Conservation (phyloP, 305 asterid species). For the Fraxinus albicans region DNA sequence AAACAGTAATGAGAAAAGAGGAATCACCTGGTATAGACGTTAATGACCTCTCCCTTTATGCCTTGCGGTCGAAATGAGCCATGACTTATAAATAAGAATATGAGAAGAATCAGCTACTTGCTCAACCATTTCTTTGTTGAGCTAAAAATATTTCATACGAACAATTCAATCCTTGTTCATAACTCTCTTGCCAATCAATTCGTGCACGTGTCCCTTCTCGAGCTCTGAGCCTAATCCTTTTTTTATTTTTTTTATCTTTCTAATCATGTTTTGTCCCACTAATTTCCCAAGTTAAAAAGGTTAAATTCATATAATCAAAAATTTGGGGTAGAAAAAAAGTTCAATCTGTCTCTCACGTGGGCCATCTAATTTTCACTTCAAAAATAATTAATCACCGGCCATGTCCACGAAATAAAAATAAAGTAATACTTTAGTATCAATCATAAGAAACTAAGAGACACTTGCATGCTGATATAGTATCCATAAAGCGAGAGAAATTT, state of each 20-base stretch:
- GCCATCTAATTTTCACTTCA: not conserved
- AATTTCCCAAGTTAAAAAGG: conserved; percentile 7
- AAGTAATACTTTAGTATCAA: not conserved
- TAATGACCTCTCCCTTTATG: too few species aligned
- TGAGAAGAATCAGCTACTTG: too few species aligned
- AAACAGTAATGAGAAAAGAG: too few species aligned
- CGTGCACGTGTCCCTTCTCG: not conserved
- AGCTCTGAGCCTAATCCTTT: not conserved
- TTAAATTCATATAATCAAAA: not conserved
- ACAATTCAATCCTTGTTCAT: not conserved
- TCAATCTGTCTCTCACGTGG: conserved; percentile 10
- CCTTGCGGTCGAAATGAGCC: too few species aligned
- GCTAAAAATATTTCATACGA: not conserved
- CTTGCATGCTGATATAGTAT: not conserved
- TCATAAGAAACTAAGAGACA: not conserved
- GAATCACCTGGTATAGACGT: too few species aligned
- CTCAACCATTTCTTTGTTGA: too few species aligned
- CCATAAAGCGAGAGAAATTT: not conserved
- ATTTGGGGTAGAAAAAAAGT: not conserved
- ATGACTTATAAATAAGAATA: too few species aligned
- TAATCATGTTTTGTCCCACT: not conserved
- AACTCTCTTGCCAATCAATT: not conserved
- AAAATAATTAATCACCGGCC: not conserved
- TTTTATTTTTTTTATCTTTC: not conserved
- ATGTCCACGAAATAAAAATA: not conserved